A percentile compares a stretch with the other conserved stretches of the same genome.
These are phyloP conservation scores for Russula brevipes DNA, from an alignment of 768 basidiomycete genomes.

Conservation along the genomic window DNA sequence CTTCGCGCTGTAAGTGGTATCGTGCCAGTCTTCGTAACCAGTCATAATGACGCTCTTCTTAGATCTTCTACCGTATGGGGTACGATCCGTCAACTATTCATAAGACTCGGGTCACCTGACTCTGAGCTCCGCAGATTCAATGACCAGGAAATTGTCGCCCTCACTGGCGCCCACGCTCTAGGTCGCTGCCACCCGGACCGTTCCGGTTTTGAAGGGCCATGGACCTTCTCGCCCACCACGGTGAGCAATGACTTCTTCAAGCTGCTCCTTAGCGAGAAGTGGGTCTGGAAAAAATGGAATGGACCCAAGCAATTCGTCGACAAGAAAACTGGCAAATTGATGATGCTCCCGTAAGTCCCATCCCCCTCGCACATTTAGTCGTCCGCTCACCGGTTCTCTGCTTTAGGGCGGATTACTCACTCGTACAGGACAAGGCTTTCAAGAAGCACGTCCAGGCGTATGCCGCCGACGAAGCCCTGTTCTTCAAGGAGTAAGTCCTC, in stretches of 20 bases:
- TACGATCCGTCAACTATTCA: conserved; percentile 26
- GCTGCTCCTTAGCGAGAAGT: conserved; percentile 84
- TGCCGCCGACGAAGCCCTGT: conserved; percentile 76
- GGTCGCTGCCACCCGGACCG: conserved; percentile 87
- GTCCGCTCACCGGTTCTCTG: neutral
- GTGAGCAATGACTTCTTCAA: conserved; percentile 84
- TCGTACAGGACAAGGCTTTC: conserved; percentile 88
- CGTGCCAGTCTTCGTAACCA: neutral
- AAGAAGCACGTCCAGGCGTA: conserved; percentile 85
- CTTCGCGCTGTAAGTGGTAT: conserved; percentile 57
- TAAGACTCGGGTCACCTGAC: neutral
- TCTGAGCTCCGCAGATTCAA: conserved; percentile 53
- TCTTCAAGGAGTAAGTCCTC: conserved; percentile 84
- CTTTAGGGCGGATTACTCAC: conserved; percentile 75
- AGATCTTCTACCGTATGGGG: conserved; percentile 92
- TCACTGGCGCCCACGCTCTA: conserved; percentile 90
- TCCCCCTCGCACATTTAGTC: neutral
- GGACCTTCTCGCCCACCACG: conserved; percentile 91
- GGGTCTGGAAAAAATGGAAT: conserved; percentile 94
- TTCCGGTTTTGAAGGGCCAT: conserved; percentile 85
- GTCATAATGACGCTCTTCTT: neutral
- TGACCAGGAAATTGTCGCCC: conserved; percentile 96
- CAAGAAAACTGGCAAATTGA: conserved; percentile 79
- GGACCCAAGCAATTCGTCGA: conserved; percentile 94
- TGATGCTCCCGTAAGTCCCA: conserved; percentile 87